phyloP scores from a whole-genome alignment of 2,329 filamentous ascomycete species.

The Xylaria sp. region DNA sequence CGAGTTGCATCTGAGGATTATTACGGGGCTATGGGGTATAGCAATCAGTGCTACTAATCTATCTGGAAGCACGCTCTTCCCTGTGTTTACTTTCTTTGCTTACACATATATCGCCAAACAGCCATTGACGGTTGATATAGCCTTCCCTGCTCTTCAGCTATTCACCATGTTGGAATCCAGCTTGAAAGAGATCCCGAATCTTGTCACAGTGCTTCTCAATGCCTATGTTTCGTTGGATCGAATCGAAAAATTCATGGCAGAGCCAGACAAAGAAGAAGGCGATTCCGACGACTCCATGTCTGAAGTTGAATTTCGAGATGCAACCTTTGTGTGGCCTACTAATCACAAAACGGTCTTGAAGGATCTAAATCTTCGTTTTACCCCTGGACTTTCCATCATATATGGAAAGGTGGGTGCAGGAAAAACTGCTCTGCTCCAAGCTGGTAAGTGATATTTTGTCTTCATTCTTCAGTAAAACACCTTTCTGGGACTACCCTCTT shows the following conservation, averaged over 20 bases:
- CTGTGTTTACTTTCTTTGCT: constrained; percentile 81
- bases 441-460: constrained; percentile 45
- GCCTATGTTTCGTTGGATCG: constrained; percentile 83
- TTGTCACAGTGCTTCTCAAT: constrained; percentile 82
- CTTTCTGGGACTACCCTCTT: neutral
- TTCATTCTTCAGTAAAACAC: neutral
- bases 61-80: constrained; percentile 78
- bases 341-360: constrained; percentile 63
- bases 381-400: constrained; percentile 63
- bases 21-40: constrained; percentile 70
- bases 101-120: constrained; percentile 78
- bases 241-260: constrained; percentile 86
- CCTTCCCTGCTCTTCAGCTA: constrained; percentile 85
- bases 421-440: constrained; percentile 69
- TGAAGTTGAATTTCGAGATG: constrained; percentile 67
- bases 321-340: constrained; percentile 84
- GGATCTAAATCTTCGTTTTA: constrained; percentile 58
- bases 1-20: constrained; percentile 73
- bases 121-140: constrained; percentile 79
- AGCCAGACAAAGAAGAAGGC: constrained; percentile 76
- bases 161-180: constrained; percentile 80
- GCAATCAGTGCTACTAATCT: constrained; percentile 75
- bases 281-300: constrained; percentile 51
- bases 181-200: constrained; percentile 76
- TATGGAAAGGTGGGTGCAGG: constrained; percentile 70